Conservation (phyloP, 768 basidiomycete genomes). For the Lanmaoa rubissima region DNA sequence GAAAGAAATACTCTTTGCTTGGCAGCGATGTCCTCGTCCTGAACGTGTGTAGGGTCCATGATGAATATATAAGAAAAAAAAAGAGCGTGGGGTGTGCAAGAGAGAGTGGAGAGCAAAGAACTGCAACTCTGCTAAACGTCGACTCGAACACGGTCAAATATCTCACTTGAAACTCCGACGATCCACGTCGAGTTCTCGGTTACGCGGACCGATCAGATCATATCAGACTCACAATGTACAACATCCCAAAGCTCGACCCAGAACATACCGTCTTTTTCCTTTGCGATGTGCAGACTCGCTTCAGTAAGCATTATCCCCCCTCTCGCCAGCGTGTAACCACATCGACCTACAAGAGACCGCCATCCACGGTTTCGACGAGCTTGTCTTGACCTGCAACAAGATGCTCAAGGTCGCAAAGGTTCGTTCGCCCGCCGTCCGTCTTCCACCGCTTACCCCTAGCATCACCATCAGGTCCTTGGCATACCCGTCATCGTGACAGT, state of each 20-base stretch:
- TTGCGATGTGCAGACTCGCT: slow-evolving; percentile 81
- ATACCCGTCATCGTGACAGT: slow-evolving; percentile 80
- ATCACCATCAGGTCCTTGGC: slow-evolving; percentile 47
- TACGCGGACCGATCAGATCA: not conserved
- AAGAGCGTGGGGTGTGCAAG: slow-evolving; percentile 28
- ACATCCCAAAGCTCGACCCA: slow-evolving; percentile 30
- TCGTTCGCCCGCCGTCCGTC: not conserved
- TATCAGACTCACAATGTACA: not conserved
- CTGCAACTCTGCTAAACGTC: too few relatives aligned
- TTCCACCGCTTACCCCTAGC: not conserved
- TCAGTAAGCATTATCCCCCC: slow-evolving; percentile 47
- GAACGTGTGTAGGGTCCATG: slow-evolving; percentile 37
- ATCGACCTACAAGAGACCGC: slow-evolving; percentile 39
- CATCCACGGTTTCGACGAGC: slow-evolving; percentile 69
- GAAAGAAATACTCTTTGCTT: slow-evolving; percentile 40
- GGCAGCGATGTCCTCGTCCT: slow-evolving; percentile 36
- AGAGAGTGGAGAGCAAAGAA: slow-evolving; percentile 17
- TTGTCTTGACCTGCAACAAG: slow-evolving; percentile 70
- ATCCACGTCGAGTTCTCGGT: too few relatives aligned
- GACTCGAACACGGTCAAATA: too few relatives aligned
- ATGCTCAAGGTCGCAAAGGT: slow-evolving; percentile 77
- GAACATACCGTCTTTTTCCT: slow-evolving; percentile 60
- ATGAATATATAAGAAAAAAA: slow-evolving; percentile 2
- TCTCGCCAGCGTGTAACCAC: not conserved
- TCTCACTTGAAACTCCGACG: not conserved